These are phyloP conservation scores for Pichia sp. DNA, from an alignment of 1,139 yeast genomes.

Conservation along the genomic window DNA sequence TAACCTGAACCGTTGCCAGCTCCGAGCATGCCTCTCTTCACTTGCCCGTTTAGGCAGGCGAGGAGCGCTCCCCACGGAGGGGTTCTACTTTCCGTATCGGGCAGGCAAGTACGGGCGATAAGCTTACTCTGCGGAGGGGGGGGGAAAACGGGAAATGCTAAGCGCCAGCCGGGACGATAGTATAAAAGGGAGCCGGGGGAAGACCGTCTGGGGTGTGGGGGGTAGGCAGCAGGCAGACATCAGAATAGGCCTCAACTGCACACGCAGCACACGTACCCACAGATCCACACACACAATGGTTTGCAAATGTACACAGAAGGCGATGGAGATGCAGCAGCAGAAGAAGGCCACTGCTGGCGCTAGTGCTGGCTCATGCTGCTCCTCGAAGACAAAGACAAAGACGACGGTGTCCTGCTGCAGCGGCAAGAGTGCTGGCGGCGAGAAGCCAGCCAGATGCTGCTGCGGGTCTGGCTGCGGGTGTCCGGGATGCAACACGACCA, in stretches of 20 bases:
- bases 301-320: conserved; percentile 25
- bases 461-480: conserved; percentile 33
- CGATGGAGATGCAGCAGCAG: conserved; percentile 16
- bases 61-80: not conserved
- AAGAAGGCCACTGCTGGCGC: too few species aligned
- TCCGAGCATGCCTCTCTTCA: too few species aligned
- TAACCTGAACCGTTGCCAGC: too few species aligned
- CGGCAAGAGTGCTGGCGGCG: conserved; percentile 17
- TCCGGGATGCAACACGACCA: conserved; percentile 33
- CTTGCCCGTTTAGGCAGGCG: conserved; percentile 11
- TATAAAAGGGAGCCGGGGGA: not conserved
- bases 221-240: not conserved
- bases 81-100: conserved; percentile 3
- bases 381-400: conserved; percentile 9
- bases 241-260: not conserved
- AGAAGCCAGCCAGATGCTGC: conserved; percentile 25
- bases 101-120: conserved; percentile 5
- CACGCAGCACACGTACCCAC: not conserved
- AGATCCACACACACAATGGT: conserved; percentile 20
- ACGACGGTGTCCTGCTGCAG: conserved; percentile 21
- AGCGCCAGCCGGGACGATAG: not conserved
- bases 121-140: not conserved
- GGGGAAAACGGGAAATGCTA: not conserved
- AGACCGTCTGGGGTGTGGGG: not conserved
- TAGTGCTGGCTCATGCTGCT: conserved; percentile 1